Evolutionary conservation across 2,329 filamentous ascomycete species (phyloP).

Genomic region (Dactylellina parvicollis): DNA sequence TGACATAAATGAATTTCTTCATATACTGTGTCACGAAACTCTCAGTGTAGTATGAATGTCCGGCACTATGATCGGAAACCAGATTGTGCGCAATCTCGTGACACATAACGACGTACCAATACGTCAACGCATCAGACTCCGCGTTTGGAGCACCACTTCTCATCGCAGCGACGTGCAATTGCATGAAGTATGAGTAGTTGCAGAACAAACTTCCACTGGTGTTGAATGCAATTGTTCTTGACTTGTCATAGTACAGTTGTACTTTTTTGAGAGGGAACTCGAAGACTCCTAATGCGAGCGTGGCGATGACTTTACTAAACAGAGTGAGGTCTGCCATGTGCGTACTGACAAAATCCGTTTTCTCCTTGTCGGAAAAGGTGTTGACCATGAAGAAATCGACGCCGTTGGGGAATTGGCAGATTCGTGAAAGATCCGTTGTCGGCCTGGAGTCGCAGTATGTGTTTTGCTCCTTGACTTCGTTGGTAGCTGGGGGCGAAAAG

Average conservation of each 20-base stretch:
- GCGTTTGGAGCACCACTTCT: constrained; percentile 61
- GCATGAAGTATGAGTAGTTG: constrained; percentile 69
- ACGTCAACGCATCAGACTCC: constrained; percentile 76
- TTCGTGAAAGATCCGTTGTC: constrained; percentile 29
- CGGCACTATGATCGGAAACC: constrained; percentile 64
- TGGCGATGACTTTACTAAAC: constrained; percentile 76
- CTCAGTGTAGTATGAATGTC: constrained; percentile 53
- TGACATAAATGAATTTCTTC: constrained; percentile 24
- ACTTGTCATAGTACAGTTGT: constrained; percentile 87
- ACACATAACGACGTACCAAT: constrained; percentile 96
- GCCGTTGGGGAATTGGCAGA: constrained; percentile 37
- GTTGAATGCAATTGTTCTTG: constrained; percentile 93
- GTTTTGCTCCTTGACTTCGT: constrained; percentile 79
- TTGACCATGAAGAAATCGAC: constrained; percentile 49
- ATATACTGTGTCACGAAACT: constrained; percentile 52
- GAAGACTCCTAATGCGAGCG: constrained; percentile 75
- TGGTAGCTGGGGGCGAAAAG: constrained; percentile 77
- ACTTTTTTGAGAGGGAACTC: constrained; percentile 73
- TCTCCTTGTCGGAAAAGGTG: constrained; percentile 59
- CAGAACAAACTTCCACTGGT: constrained; percentile 87
- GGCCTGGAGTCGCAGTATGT: constrained; percentile 77
- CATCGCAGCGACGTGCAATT: constrained; percentile 27
- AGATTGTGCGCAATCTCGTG: constrained; percentile 97
- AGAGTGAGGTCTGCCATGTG: constrained; percentile 72
- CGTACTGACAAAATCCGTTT: constrained; percentile 69